phyloP scores from a whole-genome alignment of 2,329 filamentous ascomycete genomes.

The Aureobasidium mangrovei region DNA sequence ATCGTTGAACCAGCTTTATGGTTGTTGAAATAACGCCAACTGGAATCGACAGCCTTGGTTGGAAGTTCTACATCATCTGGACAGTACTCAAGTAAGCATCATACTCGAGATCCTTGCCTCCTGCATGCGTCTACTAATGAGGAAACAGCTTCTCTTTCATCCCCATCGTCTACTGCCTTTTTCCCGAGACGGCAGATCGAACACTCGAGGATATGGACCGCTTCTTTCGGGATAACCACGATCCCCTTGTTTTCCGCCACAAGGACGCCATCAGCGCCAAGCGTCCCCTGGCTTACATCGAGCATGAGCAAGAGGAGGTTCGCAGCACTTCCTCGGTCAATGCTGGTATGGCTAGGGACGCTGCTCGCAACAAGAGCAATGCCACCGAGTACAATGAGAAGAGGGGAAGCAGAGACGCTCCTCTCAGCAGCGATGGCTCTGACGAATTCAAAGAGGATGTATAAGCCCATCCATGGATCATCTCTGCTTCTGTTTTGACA shows the following conservation, averaged over 20 bases:
- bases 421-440: not conserved
- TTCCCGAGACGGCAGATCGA: conserved; percentile 26
- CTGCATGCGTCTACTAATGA: conserved; percentile 13
- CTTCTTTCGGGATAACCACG: conserved; percentile 22
- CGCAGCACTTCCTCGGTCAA: conserved; percentile 12
- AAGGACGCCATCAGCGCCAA: conserved; percentile 39
- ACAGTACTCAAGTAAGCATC: conserved; percentile 8
- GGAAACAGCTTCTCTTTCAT: conserved; percentile 30
- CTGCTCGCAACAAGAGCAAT: conserved; percentile 10
- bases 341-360: conserved; percentile 3
- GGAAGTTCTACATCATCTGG: conserved; percentile 24
- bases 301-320: conserved; percentile 35
- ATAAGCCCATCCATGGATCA: not conserved
- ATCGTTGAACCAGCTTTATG: not conserved
- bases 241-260: conserved; percentile 40
- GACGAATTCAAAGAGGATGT: conserved; percentile 7
- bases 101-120: no score
- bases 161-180: conserved; percentile 36
- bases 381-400: conserved; percentile 10
- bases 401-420: not conserved
- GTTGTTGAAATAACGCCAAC: conserved; percentile 38
- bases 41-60: conserved; percentile 28
- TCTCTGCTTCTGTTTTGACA: not conserved
- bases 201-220: conserved; percentile 27
- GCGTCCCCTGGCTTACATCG: conserved; percentile 40